Base-by-base conservation (phyloP, 768 basidiomycete species). In the Gloeostereum incarnatum region DNA sequence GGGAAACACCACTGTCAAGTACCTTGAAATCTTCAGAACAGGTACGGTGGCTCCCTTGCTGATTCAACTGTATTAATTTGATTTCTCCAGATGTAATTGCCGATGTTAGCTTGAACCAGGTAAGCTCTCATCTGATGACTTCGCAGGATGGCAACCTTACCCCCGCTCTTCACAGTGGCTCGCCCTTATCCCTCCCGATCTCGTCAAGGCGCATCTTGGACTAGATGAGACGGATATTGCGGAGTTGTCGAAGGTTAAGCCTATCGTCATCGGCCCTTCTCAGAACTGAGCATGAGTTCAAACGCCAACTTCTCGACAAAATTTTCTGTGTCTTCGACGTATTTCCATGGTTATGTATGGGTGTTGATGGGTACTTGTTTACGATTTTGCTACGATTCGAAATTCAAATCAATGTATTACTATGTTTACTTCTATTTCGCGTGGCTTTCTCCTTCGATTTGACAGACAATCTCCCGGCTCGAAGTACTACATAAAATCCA, bases 1-100 rank as follows among this genome's bases (percentile, higher is more conserved):
- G 5, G 69, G 73, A 22, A 70, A 72, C 41, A 62, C 62, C 9
- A 68, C 71, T 3, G 48, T 74, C 16, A 59, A 50, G 42, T 73
- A 60, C 49, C 56, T 73, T 25, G 69, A 73, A 46, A 63, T 73
- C 29, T 69, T 71, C 53, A 66, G 61, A 21, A 53, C 69, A 1
- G 54, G 62, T 58, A 13, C 24, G 7, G 16, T 40, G 16, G 27
- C 16, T 5, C 26, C 23, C 16, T 11, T 20, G 36, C 17, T 19
- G 25, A 23, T 13, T 17, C 17, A 13, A 19, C 6, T 4, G 13
- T 10, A 2, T 32, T 6, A 34, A 36, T 36, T 31, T 45, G 13
- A 38, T 16, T 20, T 24, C 22, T n/a, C 37, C 1, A 41, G 41
- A 54, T 20, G 18, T 34, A 5, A 55, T 52, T 40, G 47, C 54